Conservation (phyloP, 306 rosid species). For the Cucurbita pepo region DNA sequence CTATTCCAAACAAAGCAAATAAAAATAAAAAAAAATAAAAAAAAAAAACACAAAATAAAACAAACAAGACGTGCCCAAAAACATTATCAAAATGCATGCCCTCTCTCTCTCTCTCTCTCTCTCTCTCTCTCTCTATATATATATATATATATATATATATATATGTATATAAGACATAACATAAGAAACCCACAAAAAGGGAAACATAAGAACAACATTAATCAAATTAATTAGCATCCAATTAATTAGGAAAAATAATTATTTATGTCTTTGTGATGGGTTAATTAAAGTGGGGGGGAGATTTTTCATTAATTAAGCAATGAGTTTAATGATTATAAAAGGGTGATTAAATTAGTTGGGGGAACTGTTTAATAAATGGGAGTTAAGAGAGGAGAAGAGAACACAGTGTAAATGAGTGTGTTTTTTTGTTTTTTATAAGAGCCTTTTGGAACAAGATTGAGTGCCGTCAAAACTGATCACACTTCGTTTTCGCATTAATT, state of each 20-base stretch:
- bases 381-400: not conserved
- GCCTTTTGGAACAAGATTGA: not conserved
- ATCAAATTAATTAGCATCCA: not conserved
- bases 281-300: not conserved
- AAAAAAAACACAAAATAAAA: not conserved
- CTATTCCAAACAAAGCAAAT: slow-evolving; percentile 18
- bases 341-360: not conserved
- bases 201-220: slow-evolving; percentile 1
- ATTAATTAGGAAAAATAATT: not conserved
- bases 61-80: slow-evolving; percentile 7
- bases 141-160: no score
- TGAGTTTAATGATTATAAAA: not conserved
- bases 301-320: slow-evolving; percentile 3
- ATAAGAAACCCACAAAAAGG: not conserved
- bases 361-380: not conserved
- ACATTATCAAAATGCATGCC: slow-evolving; percentile 4
- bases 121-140: no score
- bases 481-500: not conserved
- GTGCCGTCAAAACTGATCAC: not conserved
- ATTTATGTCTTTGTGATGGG: not conserved
- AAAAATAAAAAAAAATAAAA: not conserved
- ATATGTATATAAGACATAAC: no score
- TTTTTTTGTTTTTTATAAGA: not conserved
- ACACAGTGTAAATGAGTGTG: not conserved
- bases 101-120: no score